Percentiles rank a stretch among this genome's conserved stretches.
These are phyloP conservation scores for Kwoniella shivajii DNA, from an alignment of 1,284 basidiomycete genomes.

Conservation along the genomic window DNA sequence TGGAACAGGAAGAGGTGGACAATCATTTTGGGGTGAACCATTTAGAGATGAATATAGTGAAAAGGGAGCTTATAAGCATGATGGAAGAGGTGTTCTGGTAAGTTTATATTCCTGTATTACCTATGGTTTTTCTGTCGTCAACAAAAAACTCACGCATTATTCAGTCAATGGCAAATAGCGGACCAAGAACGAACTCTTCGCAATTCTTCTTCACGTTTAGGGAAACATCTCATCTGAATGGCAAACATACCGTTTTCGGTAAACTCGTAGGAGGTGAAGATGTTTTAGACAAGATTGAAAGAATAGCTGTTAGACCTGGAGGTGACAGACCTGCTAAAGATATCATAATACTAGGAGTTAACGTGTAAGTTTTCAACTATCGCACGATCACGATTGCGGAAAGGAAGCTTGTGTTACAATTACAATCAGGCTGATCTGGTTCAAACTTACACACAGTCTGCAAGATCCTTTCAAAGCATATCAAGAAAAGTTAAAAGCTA, in stretches of 20 bases:
- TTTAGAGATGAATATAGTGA: conserved; percentile 90
- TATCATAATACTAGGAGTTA: conserved; percentile 60
- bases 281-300: conserved; percentile 80
- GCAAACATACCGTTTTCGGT: conserved; percentile 85
- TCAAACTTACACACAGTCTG: conserved; percentile 36
- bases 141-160: background rate
- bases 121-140: background rate
- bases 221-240: conserved; percentile 69
- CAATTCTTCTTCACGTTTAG: conserved; percentile 91
- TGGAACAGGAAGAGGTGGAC: conserved; percentile 89
- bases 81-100: conserved; percentile 70
- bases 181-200: conserved; percentile 64
- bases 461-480: conserved; percentile 58
- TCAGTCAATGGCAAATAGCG: conserved; percentile 85
- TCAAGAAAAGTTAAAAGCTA: conserved; percentile 49
- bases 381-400: background rate
- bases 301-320: conserved; percentile 74
- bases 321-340: conserved; percentile 83
- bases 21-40: conserved; percentile 91
- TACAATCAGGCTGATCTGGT: background rate
- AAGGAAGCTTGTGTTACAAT: background rate
- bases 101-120: conserved; percentile 15
- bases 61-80: conserved; percentile 82
- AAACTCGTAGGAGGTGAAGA: conserved; percentile 93
- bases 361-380: conserved; percentile 38